A percentile compares a stretch with the other conserved stretches of the same genome.
phyloP scores from a whole-genome alignment of 495 filamentous ascomycete species.

The Aspergillus asperescens region DNA sequence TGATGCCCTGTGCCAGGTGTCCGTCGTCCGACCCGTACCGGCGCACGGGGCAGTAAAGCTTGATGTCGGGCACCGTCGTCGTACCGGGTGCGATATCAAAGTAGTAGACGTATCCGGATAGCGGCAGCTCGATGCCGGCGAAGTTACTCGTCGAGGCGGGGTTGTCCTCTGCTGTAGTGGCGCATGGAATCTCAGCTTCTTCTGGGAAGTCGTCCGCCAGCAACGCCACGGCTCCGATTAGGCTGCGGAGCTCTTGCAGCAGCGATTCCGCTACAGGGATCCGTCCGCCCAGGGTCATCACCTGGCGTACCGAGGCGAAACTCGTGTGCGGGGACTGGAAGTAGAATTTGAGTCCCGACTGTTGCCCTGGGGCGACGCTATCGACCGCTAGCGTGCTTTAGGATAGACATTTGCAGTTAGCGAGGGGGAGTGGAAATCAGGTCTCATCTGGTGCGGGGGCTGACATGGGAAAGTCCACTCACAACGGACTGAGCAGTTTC shows the following conservation, averaged over 20 bases:
- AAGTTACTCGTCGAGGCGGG: too few relatives aligned
- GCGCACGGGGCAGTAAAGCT: slow-evolving; percentile 33
- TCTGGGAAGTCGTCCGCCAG: slow-evolving; percentile 11
- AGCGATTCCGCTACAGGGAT: slow-evolving; percentile 5
- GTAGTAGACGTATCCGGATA: background rate
- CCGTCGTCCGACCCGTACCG: slow-evolving; percentile 15
- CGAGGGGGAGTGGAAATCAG: too few relatives aligned
- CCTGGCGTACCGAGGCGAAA: slow-evolving; percentile 25
- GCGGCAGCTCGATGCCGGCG: too few relatives aligned
- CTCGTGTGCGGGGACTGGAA: slow-evolving; percentile 22
- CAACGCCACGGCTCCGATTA: slow-evolving; percentile 8
- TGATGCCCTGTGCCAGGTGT: slow-evolving; percentile 14
- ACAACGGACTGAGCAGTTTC: too few relatives aligned
- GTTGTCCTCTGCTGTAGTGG: too few relatives aligned
- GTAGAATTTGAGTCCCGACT: slow-evolving; percentile 36
- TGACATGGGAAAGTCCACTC: too few relatives aligned
- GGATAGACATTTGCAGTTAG: too few relatives aligned
- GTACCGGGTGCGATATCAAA: slow-evolving; percentile 2
- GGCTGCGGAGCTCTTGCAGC: slow-evolving; percentile 13
- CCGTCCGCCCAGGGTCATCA: slow-evolving; percentile 27
- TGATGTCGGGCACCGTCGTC: slow-evolving; percentile 20
- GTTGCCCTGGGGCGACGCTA: slow-evolving; percentile 15
- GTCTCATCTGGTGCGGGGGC: too few relatives aligned
- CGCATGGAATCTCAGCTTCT: slow-evolving; percentile 1
- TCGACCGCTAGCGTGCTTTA: slow-evolving; percentile 34